A percentile compares a stretch with the other conserved stretches of the same genome.
Evolutionary conservation across 1,284 basidiomycete genomes (phyloP).

Genomic region (Trichosporon inkin): DNA sequence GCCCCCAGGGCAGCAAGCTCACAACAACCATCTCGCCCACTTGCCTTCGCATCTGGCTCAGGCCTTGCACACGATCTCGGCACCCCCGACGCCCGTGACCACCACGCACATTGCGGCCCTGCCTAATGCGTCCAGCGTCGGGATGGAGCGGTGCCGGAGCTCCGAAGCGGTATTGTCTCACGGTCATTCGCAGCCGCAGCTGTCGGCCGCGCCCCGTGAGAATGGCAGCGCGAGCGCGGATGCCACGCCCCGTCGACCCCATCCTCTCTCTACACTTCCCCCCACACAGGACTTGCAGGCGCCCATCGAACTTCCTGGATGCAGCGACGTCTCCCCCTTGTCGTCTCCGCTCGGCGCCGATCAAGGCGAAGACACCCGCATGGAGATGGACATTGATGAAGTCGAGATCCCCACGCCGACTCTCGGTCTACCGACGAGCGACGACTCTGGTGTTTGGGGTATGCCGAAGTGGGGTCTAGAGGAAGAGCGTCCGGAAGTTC

Average conservation of each 20-base stretch:
- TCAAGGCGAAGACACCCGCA: background rate
- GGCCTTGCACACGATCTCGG: slow-evolving; percentile 37
- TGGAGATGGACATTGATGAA: slow-evolving; percentile 27
- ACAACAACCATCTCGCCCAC: slow-evolving; percentile 8
- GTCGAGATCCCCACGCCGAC: slow-evolving; percentile 20
- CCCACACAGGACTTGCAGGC: slow-evolving; percentile 3
- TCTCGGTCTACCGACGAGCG: slow-evolving; percentile 20
- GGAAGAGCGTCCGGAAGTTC: slow-evolving; percentile 39
- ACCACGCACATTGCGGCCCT: slow-evolving; percentile 38
- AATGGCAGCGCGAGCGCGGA: slow-evolving; percentile 14
- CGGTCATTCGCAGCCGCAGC: slow-evolving; percentile 12
- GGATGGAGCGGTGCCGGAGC: slow-evolving; percentile 44
- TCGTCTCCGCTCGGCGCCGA: slow-evolving; percentile 13
- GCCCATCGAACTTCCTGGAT: slow-evolving; percentile 4
- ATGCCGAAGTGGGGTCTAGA: slow-evolving; percentile 49
- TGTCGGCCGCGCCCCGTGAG: slow-evolving; percentile 6
- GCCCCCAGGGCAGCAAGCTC: slow-evolving; percentile 11
- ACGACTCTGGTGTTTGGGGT: slow-evolving; percentile 38
- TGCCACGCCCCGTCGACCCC: slow-evolving; percentile 21
- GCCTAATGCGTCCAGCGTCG: slow-evolving; percentile 24
- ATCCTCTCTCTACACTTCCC: slow-evolving; percentile 12
- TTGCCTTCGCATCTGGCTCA: slow-evolving; percentile 14
- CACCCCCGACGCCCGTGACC: slow-evolving; percentile 44
- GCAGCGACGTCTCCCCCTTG: slow-evolving; percentile 11
- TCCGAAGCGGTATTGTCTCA: slow-evolving; percentile 36